phyloP scores from a whole-genome alignment of 179 eudicot species.

The Drosera spatulata region DNA sequence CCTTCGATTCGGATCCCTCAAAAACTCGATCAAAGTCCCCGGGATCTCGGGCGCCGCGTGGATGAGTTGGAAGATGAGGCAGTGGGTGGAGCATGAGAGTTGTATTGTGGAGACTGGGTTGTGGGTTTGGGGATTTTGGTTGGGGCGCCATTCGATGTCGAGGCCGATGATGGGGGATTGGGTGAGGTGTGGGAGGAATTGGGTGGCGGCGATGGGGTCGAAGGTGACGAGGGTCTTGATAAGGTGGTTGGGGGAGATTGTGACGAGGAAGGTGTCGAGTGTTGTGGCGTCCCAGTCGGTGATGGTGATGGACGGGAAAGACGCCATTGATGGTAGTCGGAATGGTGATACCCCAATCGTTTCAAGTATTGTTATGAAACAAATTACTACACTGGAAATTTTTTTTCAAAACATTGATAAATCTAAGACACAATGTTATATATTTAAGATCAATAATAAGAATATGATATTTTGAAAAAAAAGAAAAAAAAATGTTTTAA shows the following conservation, averaged over 20 bases:
- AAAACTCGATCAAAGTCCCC: slow-evolving; percentile 9
- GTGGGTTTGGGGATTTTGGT: slow-evolving; percentile 6
- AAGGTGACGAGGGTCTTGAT: slow-evolving; percentile 20
- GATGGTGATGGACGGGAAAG: too few species aligned
- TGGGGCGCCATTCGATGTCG: slow-evolving; percentile 56
- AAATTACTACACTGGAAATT: too few species aligned
- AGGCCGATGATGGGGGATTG: slow-evolving; percentile 31
- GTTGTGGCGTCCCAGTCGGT: too few species aligned
- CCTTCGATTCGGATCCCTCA: slow-evolving; percentile 1
- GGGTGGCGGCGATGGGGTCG: slow-evolving; percentile 11
- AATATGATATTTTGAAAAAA: too few species aligned
- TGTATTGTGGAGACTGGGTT: slow-evolving; percentile 37
- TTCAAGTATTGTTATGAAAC: too few species aligned
- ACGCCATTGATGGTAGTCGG: too few species aligned
- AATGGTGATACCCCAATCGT: too few species aligned
- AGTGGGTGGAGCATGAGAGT: slow-evolving; percentile 27
- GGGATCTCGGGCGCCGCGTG: slow-evolving; percentile 14
- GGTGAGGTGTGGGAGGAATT: slow-evolving; percentile 4
- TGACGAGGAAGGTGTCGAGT: too few species aligned
- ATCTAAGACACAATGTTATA: too few species aligned
- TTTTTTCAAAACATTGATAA: too few species aligned
- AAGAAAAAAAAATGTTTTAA: too few species aligned
- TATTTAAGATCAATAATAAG: too few species aligned
- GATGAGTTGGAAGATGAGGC: slow-evolving; percentile 40
- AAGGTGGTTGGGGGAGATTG: neutral